Percentiles rank a stretch among this genome's conserved stretches.
Evolutionary conservation across 2,329 filamentous ascomycete species (phyloP).

Genomic region (Aspergillus neoniger): DNA sequence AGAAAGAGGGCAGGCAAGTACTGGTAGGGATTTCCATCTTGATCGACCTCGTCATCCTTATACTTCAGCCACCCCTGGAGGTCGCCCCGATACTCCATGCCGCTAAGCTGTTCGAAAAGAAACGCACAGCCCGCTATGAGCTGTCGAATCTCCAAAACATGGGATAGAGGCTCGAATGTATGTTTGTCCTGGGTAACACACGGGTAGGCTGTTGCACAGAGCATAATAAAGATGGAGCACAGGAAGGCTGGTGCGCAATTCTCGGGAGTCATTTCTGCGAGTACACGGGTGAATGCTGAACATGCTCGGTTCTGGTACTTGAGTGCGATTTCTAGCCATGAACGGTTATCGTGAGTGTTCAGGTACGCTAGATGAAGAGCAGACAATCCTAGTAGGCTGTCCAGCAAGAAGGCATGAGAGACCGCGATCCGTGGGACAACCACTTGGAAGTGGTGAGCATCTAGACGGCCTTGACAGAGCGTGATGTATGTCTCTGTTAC

Average conservation of each 20-base stretch:
- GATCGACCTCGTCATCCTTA: conserved; percentile 18
- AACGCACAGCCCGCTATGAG: conserved; percentile 34
- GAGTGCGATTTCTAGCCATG: conserved; percentile 38
- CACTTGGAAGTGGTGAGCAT: conserved; percentile 37
- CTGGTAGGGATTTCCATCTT: conserved; percentile 14
- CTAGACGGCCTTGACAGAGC: conserved; percentile 32
- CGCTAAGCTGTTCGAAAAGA: conserved; percentile 29
- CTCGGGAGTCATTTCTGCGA: conserved; percentile 40
- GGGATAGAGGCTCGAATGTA: conserved; percentile 28
- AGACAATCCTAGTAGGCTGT: conserved; percentile 47
- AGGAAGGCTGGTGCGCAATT: conserved; percentile 48
- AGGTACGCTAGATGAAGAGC: conserved; percentile 48
- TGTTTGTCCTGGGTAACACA: conserved; percentile 29
- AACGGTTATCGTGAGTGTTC: conserved; percentile 33
- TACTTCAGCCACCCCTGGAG: conserved; percentile 30
- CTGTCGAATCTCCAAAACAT: conserved; percentile 32
- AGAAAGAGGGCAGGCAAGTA: not conserved
- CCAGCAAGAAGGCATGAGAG: conserved; percentile 47
- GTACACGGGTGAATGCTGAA: conserved; percentile 35
- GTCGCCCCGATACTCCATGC: conserved; percentile 25
- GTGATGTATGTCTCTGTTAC: conserved; percentile 39
- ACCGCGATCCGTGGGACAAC: conserved; percentile 42
- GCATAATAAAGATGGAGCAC: conserved; percentile 43
- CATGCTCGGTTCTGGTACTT: conserved; percentile 42
- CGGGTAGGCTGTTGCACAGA: conserved; percentile 38